phyloP scores from a whole-genome alignment of 108 stramenopile genomes.

The Cyclotella distinguenda region DNA sequence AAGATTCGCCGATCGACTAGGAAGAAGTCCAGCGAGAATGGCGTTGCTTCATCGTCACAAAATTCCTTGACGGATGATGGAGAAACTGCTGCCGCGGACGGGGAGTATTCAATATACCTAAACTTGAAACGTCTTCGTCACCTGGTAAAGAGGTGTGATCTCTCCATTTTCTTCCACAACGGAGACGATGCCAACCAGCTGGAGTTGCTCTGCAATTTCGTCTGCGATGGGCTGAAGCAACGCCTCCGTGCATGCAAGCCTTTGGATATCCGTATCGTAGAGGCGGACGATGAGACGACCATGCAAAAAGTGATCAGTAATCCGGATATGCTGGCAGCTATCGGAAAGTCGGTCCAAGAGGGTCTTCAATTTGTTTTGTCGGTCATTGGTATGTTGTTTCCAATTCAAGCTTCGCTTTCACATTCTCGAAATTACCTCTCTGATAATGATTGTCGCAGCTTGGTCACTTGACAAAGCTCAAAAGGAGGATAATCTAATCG shows the following conservation, averaged over 20 bases:
- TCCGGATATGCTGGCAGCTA: conserved; percentile 42
- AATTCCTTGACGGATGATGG: conserved; percentile 32
- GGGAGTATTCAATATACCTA: conserved; percentile 58
- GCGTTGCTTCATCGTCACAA: conserved; percentile 23
- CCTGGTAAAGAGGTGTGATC: conserved; percentile 52
- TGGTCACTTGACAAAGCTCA: conserved; percentile 35
- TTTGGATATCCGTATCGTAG: conserved; percentile 25
- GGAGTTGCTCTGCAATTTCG: conserved; percentile 40
- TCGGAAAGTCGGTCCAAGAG: conserved; percentile 49
- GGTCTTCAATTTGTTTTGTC: conserved; percentile 54
- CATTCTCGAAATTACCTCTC: neutral
- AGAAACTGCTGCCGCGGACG: conserved; percentile 40
- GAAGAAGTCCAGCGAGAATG: conserved; percentile 22
- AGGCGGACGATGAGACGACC: conserved; percentile 23
- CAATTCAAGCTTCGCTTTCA: neutral
- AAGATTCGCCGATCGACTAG: conserved; percentile 29
- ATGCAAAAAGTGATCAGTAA: conserved; percentile 49
- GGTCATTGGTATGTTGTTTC: conserved; percentile 39
- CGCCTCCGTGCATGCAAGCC: conserved; percentile 37
- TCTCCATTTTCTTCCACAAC: conserved; percentile 32
- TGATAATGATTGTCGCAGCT: conserved; percentile 1
- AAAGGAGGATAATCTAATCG: conserved; percentile 26
- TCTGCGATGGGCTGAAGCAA: conserved; percentile 37
- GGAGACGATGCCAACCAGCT: conserved; percentile 42
- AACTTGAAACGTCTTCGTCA: conserved; percentile 62